Evolutionary conservation across 257 asterid species (phyloP), one percentile per base, ranked within the genome.

Genomic region (Rehmannia glutinosa): DNA sequence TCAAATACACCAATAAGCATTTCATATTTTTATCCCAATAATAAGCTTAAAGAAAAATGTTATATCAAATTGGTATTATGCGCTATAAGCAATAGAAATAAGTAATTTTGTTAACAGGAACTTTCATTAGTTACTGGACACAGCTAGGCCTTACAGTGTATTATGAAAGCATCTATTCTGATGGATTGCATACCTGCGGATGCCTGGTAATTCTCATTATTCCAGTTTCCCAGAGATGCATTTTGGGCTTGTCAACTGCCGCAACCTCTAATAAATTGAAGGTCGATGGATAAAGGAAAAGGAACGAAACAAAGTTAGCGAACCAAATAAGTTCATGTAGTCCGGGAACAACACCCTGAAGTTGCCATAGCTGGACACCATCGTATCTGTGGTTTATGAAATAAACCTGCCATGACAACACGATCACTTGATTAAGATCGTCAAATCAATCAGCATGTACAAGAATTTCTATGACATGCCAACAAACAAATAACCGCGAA

Each of bases 171-270:
- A 21, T 49, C 33, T 38, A 35, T 17, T 2, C 9, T 17, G 51
- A 68, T 49, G 45, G 49, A 63, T 35, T 28, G n/a, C 64, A 59
- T 79, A 87, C 99, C 99, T 91, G 99, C 6, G 99, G 99, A 51
- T 94, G 99, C 79, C 99, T 85, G 6, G 99, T 88, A 54, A 94
- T 88, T 83, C 99, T 85, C 88, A 91, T 94, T 32, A 94, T 87
- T 79, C 99, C 99, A 41, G 99, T 94, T 81, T 94, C 99, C 99
- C 99, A 94, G 2, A 94, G 88, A 88, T 94, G 99, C 97, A 88
- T 85, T 76, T 87, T 91, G 53, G 99, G 99, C 75, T 91, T 88
- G 75, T 94, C 99, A 64, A 94, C 96, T 50, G 99, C 97, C 23
- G 99, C 97, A 66, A 94, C 97, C 83, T 94, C 99, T 61, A 94